Evolutionary conservation across 148 eudicot species (phyloP).

Genomic region (Tetragonia tetragonoides): DNA sequence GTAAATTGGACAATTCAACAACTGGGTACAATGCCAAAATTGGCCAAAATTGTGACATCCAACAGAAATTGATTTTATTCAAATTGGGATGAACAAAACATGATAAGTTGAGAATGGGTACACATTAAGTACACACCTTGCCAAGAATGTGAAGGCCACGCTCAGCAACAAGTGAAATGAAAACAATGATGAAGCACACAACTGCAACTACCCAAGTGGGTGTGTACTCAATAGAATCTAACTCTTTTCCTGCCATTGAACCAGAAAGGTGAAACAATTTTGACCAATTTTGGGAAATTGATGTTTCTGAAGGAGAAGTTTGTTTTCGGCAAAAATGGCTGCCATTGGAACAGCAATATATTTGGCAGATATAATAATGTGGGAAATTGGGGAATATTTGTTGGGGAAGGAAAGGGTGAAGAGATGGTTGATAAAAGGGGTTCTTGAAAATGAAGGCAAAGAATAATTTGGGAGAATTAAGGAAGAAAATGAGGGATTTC

Average conservation of each 20-base stretch:
- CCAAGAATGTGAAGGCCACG: constrained; percentile 83
- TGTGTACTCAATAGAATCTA: constrained; percentile 46
- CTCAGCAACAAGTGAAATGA: constrained; percentile 66
- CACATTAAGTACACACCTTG: constrained; percentile 36
- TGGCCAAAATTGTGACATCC: too few species aligned
- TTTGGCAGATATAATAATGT: background rate
- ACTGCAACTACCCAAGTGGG: constrained; percentile 79
- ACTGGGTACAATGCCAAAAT: too few species aligned
- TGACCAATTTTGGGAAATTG: background rate
- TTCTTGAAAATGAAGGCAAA: background rate
- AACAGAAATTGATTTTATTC: too few species aligned
- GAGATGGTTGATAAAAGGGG: background rate
- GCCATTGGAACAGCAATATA: background rate
- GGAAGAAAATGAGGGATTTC: background rate
- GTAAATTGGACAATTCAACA: background rate
- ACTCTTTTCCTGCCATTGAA: constrained; percentile 55
- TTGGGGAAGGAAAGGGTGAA: background rate
- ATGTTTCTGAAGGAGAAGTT: too few species aligned
- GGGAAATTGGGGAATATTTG: constrained; percentile 11
- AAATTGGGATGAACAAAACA: background rate
- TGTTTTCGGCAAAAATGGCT: background rate
- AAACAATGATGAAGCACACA: constrained; percentile 61
- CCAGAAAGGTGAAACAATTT: background rate
- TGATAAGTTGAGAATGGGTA: background rate
- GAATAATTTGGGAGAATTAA: background rate